phyloP scores from a whole-genome alignment of 139 green algal species.

The Tetraselmis striata region DNA sequence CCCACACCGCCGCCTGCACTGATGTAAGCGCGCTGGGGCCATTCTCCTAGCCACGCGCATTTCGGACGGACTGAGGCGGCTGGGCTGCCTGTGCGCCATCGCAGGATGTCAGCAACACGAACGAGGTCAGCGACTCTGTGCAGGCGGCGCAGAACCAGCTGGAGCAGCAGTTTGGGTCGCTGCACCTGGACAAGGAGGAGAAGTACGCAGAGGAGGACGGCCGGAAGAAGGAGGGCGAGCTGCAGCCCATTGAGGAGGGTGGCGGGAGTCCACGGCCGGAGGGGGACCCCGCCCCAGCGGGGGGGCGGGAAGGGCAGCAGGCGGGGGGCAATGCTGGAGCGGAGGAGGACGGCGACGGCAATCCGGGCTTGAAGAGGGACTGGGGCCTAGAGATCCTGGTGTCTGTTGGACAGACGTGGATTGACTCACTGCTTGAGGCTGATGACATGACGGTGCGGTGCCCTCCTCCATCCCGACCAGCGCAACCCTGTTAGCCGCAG shows the following conservation, averaged over 20 bases:
- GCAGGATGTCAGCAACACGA: not conserved
- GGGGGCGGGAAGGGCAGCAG: not conserved
- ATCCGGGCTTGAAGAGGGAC: conserved; percentile 33
- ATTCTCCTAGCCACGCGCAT: no score
- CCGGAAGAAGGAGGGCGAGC: not conserved
- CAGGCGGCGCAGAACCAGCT: not conserved
- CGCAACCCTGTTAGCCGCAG: no score
- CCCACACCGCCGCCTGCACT: no score
- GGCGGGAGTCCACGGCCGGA: not conserved
- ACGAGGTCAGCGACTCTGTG: not conserved
- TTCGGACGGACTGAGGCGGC: no score
- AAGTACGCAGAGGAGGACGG: not conserved
- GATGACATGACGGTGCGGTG: not conserved
- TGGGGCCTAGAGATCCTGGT: conserved; percentile 70
- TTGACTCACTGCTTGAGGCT: conserved; percentile 45
- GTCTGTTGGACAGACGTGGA: conserved; percentile 62
- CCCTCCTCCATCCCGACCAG: no score
- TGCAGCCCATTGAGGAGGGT: not conserved
- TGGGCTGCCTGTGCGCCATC: no score
- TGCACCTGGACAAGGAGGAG: not conserved
- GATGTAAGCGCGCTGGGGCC: no score
- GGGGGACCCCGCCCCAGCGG: not conserved
- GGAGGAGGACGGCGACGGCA: not conserved
- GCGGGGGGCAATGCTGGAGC: not conserved
- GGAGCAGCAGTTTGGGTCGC: conserved; percentile 1